Percentiles rank a stretch among this genome's conserved stretches.
phyloP scores from a whole-genome alignment of 1,284 basidiomycete genomes.

The Papiliotrema fonsecae region DNA sequence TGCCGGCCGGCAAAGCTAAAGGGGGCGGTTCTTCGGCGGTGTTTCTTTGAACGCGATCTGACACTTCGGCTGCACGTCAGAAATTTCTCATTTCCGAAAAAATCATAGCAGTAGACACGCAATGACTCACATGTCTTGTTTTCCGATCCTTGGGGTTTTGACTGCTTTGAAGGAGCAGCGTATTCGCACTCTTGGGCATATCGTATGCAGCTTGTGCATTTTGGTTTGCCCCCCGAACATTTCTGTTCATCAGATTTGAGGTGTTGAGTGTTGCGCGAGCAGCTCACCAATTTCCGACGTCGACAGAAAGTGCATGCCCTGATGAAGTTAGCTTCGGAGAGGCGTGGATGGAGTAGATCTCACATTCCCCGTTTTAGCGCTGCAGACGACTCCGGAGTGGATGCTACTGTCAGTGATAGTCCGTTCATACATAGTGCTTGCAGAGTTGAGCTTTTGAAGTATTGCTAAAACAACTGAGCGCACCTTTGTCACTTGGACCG shows the following conservation, averaged over 20 bases:
- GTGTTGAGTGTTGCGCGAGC: not conserved
- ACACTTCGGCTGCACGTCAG: no score
- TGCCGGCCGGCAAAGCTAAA: no score
- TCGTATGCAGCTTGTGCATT: conserved; percentile 33
- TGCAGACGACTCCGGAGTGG: not conserved
- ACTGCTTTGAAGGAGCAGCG: conserved; percentile 8
- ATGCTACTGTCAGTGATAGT: no score
- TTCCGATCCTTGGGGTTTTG: conserved; percentile 5
- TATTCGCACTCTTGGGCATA: conserved; percentile 37
- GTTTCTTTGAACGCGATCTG: no score
- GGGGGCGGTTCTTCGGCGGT: no score
- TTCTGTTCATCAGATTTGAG: not conserved
- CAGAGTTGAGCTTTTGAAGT: no score
- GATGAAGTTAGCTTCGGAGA: not conserved
- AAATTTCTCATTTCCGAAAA: no score
- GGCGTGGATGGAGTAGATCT: not conserved
- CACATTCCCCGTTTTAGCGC: conserved; percentile 4
- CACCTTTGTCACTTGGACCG: no score
- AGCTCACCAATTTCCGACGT: conserved; percentile 29
- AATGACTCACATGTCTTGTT: not conserved
- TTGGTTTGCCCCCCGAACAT: conserved; percentile 33
- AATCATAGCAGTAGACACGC: not conserved
- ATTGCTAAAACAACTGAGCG: no score
- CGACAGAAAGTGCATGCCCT: conserved; percentile 43
- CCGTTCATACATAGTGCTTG: no score